Evolutionary conservation across 129 eudicot species (phyloP), one percentile per base, ranked within the genome.

Genomic region (Dittrichia graveolens): DNA sequence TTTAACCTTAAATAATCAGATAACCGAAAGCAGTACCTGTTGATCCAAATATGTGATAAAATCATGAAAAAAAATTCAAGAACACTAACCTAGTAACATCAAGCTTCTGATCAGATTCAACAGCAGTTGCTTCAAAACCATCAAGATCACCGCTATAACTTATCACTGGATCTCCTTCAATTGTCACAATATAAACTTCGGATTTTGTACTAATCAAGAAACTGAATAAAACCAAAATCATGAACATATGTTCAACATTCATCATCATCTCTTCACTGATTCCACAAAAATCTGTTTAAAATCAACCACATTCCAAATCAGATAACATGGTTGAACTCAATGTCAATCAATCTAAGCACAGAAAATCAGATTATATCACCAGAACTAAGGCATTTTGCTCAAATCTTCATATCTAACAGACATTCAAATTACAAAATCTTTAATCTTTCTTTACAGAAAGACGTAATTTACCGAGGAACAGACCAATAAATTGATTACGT

Each of bases 81-180:
- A 80, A 80, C 43, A 80, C 43, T 61, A 52, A 94, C 98, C 98
- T 94, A 66, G 98, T 79, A 69, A 84, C 84, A 79, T 94, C 98
- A 64, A 90, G 81, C 79, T 81, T 84, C 75, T 85, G 84, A 69
- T 94, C 98, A 31, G 92, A 78, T 15, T 94, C 98, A 18, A 84
- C 90, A 55, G 97, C 97, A 75, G 98, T 94, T 59, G 97, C 93
- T 83, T 83, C 91, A 64, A 87, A 94, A 55, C 97, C 98, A 58
- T 79, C 74, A 68, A 90, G 80, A 40, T 89, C 97, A 69, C 99
- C 99, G 39, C 62, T 53, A 65, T 94, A 94, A 83, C 96, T 88
- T 75, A 94, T 80, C 63, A 94, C 97, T 6, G 99, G 97, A 72
- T 90, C 99, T 14, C 95, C 99, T 83, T 94, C 96, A 39, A 90